Conservation (phyloP, 345 rosid genomes). For the Populus ilicifolia region DNA sequence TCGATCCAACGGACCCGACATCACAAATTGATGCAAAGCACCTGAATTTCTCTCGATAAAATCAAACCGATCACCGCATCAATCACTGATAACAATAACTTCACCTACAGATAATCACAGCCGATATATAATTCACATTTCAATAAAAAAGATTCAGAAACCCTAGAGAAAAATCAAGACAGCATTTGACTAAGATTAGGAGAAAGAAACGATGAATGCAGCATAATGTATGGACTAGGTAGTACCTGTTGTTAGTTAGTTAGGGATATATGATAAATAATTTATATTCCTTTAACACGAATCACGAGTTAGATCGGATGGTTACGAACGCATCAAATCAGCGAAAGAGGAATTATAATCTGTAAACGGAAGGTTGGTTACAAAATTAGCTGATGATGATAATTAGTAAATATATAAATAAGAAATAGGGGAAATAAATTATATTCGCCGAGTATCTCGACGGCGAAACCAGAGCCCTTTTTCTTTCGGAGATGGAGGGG, state of each 20-base stretch:
- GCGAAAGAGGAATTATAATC: neutral
- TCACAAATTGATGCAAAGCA: constrained; percentile 19
- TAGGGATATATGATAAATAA: neutral
- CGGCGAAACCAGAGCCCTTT: constrained; percentile 24
- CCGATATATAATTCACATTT: neutral
- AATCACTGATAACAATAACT: constrained; percentile 3
- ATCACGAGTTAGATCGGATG: constrained; percentile 51
- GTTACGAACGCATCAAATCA: constrained; percentile 24
- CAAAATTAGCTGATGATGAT: neutral
- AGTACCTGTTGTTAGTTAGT: neutral
- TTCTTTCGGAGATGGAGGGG: neutral
- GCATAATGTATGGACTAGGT: neutral
- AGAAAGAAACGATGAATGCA: neutral
- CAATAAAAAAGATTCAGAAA: constrained; percentile 1
- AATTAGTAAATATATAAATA: neutral
- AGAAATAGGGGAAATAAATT: constrained; percentile 10
- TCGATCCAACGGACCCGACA: constrained; percentile 97
- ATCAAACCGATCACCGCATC: constrained; percentile 18
- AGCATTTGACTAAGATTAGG: neutral
- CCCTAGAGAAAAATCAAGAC: neutral
- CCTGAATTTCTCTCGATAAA: constrained; percentile 20
- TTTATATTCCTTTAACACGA: neutral
- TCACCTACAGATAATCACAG: neutral
- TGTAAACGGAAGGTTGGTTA: neutral
- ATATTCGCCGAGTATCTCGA: constrained; percentile 35